These are phyloP conservation scores for Dryas alaskensis DNA, from an alignment of 306 rosid species.

Conservation along the genomic window DNA sequence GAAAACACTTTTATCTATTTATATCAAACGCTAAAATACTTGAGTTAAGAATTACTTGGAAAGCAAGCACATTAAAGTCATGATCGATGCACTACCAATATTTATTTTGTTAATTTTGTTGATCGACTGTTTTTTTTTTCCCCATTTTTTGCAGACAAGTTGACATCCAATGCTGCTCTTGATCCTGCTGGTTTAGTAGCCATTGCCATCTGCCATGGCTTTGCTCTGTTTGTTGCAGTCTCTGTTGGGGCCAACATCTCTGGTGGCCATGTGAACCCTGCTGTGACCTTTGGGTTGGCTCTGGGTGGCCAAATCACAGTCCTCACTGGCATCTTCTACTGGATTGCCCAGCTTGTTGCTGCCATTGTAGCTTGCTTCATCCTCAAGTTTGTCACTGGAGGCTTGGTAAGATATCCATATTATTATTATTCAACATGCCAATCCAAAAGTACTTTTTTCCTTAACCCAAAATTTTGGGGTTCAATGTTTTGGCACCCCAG, in stretches of 20 bases:
- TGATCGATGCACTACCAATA: too few relatives aligned
- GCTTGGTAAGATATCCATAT: constrained; percentile 48
- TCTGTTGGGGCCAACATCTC: constrained; percentile 82
- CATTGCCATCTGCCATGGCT: constrained; percentile 78
- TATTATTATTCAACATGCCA: not conserved
- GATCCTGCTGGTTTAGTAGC: constrained; percentile 78
- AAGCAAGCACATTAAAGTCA: too few relatives aligned
- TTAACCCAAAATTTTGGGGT: not conserved
- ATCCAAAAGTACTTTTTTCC: constrained; percentile 1
- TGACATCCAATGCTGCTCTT: constrained; percentile 75
- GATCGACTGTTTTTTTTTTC: not conserved
- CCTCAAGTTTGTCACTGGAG: constrained; percentile 71
- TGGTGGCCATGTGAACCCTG: constrained; percentile 94
- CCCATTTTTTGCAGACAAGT: constrained; percentile 44
- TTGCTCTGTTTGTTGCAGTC: constrained; percentile 90
- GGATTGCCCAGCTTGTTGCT: constrained; percentile 86
- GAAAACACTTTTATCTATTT: too few relatives aligned
- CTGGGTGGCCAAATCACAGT: constrained; percentile 84
- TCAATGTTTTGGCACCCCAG: not conserved
- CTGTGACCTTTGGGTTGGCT: constrained; percentile 93
- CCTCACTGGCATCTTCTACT: constrained; percentile 78
- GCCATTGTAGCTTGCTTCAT: constrained; percentile 78
- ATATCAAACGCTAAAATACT: too few relatives aligned
- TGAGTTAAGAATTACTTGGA: too few relatives aligned
- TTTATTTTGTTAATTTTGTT: too few relatives aligned